Evolutionary conservation across 2,329 filamentous ascomycete species (phyloP), one percentile per base, ranked within the genome.

Genomic region (Ceratocystis smalleyi): DNA sequence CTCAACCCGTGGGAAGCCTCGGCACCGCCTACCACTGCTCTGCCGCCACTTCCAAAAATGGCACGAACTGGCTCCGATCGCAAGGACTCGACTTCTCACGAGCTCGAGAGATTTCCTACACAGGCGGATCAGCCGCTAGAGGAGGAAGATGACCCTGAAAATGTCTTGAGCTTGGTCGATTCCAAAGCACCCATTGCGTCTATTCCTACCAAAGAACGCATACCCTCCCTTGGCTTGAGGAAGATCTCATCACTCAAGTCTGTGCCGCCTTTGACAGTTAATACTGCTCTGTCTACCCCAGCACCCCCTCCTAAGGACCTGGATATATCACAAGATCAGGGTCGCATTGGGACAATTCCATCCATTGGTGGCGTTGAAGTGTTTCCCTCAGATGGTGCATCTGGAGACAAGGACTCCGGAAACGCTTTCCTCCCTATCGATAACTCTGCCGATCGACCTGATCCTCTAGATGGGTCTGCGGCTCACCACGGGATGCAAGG

Each of bases 11-110:
- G 54, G 54, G 54, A 55, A 6, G 54, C 62, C 62, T 61, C 64
- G 5, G 49, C 47, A 17, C 62, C 62, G 1, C 62, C 62, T 45
- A 40, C 49, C 24, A 43, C 49, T 32, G 62, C 62, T 27, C 5
- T 63, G 22, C 62, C 62, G 10, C 63, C 63, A 17, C 55, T 59
- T 35, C 63, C 63, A 7, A 30, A 17, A n/a, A 57, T 57, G 27
- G 54, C 6, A 3, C 54, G 54, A 1, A n/a, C 27, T 10, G 15
- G 27, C 17, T 57, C 27, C 5, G 54, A 57, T 30, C 30, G 54
- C 1, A 57, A 57, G 27, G n/a, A 19, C 5, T 32, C 27, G 2
- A 35, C 27, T 57, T 57, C 54, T 57, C 54, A 35, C 10, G 27
- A 57, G 5, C 17, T 57, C 24, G 54, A 57, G 15, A 27, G 30